A percentile compares a stretch with the other conserved stretches of the same genome.
These are phyloP conservation scores for Ambispora gerdemannii DNA, from an alignment of 192 early-diverging fungal genomes.

Conservation along the genomic window DNA sequence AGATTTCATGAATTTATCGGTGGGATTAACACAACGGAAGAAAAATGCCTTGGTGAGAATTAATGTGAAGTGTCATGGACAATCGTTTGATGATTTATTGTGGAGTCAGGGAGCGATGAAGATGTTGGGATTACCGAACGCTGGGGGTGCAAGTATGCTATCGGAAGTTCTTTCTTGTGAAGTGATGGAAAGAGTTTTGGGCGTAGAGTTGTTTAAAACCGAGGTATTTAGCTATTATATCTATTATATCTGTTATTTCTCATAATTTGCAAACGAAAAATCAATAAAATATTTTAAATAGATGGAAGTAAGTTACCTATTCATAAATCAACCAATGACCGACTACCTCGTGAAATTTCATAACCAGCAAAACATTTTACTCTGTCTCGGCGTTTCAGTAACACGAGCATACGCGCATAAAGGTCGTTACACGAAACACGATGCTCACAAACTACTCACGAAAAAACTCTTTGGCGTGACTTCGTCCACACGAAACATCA, in stretches of 20 bases:
- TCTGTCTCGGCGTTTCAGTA: conserved; percentile 45
- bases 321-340: conserved; percentile 45
- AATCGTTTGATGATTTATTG: conserved; percentile 37
- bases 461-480: conserved; percentile 45
- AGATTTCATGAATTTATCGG: conserved; percentile 12
- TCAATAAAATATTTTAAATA: too few species aligned
- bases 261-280: too few species aligned
- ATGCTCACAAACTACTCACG: conserved; percentile 39
- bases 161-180: conserved; percentile 51
- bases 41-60: not conserved
- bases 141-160: conserved; percentile 45
- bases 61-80: conserved; percentile 20
- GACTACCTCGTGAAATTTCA: conserved; percentile 43
- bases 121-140: conserved; percentile 46
- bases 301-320: conserved; percentile 47
- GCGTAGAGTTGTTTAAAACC: conserved; percentile 44
- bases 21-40: not conserved
- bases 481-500: conserved; percentile 41
- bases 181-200: conserved; percentile 42
- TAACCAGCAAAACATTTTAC: conserved; percentile 30
- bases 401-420: conserved; percentile 47
- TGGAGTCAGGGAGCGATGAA: conserved; percentile 34
- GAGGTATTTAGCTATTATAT: conserved; percentile 30
- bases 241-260: too few species aligned
- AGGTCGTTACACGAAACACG: conserved; percentile 35